A percentile compares a stretch with the other conserved stretches of the same genome.
Conservation (phyloP, 805 yeast species). For the Pichia cabralensis region DNA sequence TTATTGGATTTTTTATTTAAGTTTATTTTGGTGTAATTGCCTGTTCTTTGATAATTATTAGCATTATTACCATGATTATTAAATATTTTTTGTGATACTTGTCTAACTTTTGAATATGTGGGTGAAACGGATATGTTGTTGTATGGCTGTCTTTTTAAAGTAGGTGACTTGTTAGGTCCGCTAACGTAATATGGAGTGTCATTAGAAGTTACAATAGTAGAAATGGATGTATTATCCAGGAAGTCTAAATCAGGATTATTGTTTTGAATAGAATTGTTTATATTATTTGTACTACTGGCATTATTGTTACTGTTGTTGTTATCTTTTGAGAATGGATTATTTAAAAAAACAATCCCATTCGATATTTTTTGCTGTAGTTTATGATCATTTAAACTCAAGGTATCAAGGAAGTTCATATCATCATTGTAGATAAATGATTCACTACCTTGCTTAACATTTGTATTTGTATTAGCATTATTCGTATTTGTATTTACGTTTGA, state of each 20-base stretch:
- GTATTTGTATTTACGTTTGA: background rate
- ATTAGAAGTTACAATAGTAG: conserved; percentile 4
- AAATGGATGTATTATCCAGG: conserved; percentile 13
- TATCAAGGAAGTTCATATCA: conserved; percentile 12
- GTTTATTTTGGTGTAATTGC: conserved; percentile 1
- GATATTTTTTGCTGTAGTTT: conserved; percentile 6
- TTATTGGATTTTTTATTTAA: too few relatives aligned
- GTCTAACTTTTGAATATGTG: conserved; percentile 20
- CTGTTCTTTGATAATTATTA: background rate
- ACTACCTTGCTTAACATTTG: conserved; percentile 6
- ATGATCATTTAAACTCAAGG: conserved; percentile 4
- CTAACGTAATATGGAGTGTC: background rate
- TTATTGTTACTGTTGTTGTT: background rate
- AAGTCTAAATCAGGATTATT: conserved; percentile 16
- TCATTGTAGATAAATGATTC: conserved; percentile 24
- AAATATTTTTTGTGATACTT: conserved; percentile 21
- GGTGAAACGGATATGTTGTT: conserved; percentile 5
- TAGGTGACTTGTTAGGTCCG: conserved; percentile 4
- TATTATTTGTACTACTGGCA: background rate
- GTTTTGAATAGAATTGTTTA: conserved; percentile 2
- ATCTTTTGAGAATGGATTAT: conserved; percentile 2
- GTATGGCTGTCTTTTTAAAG: background rate
- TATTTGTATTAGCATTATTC: background rate
- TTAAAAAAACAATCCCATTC: background rate
- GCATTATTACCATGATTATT: background rate